A percentile compares a stretch with the other conserved stretches of the same genome.
Conservation (phyloP, 495 filamentous ascomycete species). For the Aspergillus cavernicola region DNA sequence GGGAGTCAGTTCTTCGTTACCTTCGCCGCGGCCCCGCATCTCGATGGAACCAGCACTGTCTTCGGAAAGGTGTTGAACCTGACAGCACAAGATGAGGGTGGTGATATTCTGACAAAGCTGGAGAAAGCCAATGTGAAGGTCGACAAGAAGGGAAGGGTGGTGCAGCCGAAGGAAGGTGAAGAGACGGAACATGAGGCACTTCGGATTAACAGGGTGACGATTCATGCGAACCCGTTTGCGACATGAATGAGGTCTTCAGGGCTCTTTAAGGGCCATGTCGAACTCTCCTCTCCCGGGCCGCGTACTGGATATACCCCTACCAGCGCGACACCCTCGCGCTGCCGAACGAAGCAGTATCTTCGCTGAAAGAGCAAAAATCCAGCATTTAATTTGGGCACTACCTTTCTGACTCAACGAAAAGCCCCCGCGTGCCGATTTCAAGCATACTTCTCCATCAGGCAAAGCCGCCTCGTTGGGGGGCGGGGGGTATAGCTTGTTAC, state of each 20-base stretch:
- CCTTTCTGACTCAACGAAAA: no score
- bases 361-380: no score
- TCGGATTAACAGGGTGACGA: conserved; percentile 69
- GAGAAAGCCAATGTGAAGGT: conserved; percentile 74
- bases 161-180: conserved; percentile 48
- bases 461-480: no score
- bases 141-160: conserved; percentile 86
- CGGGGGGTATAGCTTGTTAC: no score
- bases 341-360: no score
- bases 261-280: no score
- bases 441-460: no score
- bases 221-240: conserved; percentile 93
- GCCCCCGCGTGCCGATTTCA: no score
- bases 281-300: neutral
- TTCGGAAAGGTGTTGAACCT: conserved; percentile 75
- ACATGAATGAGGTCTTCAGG: conserved; percentile 39
- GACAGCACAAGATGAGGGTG: conserved; percentile 41
- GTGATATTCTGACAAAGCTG: conserved; percentile 53
- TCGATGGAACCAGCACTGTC: conserved; percentile 91
- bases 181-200: conserved; percentile 47
- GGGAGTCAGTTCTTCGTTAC: conserved; percentile 93
- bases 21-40: conserved; percentile 80
- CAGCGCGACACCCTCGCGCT: no score
- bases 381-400: no score
- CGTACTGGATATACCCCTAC: neutral